phyloP scores from a whole-genome alignment of 2,329 filamentous ascomycete genomes.

The Arthrobotrys sinensis region DNA sequence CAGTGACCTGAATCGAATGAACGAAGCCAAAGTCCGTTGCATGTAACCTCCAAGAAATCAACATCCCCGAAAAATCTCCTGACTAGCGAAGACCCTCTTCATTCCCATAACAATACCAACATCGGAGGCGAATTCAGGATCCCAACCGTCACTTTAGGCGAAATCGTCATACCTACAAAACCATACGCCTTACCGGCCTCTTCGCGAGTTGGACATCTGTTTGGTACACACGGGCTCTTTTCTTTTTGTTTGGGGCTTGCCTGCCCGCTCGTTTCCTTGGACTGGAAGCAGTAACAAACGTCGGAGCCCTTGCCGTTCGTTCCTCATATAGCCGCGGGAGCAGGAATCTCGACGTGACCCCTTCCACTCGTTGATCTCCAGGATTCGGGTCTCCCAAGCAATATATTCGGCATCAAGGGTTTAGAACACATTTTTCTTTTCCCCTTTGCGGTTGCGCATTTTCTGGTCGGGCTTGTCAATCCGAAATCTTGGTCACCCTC shows the following conservation, averaged over 20 bases:
- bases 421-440: constrained; percentile 34
- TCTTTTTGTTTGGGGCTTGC: constrained; percentile 36
- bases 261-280: constrained; percentile 35
- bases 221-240: constrained; percentile 34
- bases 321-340: constrained; percentile 61
- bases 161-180: constrained; percentile 47
- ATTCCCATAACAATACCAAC: constrained; percentile 27
- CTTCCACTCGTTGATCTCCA: constrained; percentile 51
- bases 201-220: constrained; percentile 21
- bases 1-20: constrained; percentile 7
- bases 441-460: constrained; percentile 35
- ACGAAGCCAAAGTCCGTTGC: constrained; percentile 11
- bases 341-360: constrained; percentile 51
- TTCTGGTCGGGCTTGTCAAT: constrained; percentile 44
- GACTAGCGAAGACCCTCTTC: constrained; percentile 25
- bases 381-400: constrained; percentile 34
- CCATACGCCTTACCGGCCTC: constrained; percentile 23
- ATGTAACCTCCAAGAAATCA: constrained; percentile 31
- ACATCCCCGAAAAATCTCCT: constrained; percentile 43
- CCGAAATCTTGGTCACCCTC: constrained; percentile 44
- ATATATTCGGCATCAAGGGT: constrained; percentile 61
- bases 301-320: constrained; percentile 61
- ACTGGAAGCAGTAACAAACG: constrained; percentile 36
- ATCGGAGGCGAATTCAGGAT: constrained; percentile 43
- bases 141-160: constrained; percentile 57